phyloP scores from a whole-genome alignment of 805 yeast species.

The Ogataea pilisensis region DNA sequence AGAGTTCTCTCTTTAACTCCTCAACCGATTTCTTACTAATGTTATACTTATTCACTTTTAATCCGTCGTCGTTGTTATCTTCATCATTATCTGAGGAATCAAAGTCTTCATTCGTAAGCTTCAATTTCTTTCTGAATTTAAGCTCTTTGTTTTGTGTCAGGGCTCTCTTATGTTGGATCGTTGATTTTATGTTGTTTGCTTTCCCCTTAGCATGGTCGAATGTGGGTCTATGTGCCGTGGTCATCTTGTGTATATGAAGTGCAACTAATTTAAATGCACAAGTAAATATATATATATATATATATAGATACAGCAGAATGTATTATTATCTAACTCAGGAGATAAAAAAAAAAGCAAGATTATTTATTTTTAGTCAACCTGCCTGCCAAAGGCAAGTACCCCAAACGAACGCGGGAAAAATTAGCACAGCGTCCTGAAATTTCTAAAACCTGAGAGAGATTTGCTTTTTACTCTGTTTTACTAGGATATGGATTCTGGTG shows the following conservation, averaged over 20 bases:
- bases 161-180: constrained; percentile 48
- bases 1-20: constrained; percentile 17
- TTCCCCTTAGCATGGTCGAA: constrained; percentile 62
- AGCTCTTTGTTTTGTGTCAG: constrained; percentile 52
- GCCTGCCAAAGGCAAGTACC: no score
- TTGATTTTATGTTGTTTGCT: constrained; percentile 36
- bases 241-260: constrained; percentile 40
- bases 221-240: constrained; percentile 68
- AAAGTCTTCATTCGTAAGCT: constrained; percentile 19
- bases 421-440: no score
- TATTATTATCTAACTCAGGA: no score
- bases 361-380: no score
- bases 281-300: not conserved
- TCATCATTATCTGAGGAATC: constrained; percentile 48
- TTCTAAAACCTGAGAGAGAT: no score
- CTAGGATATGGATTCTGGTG: no score
- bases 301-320: no score
- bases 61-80: constrained; percentile 48
- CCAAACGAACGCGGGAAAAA: no score
- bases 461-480: no score
- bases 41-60: constrained; percentile 16
- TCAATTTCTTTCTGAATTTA: constrained; percentile 38
- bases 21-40: constrained; percentile 13
- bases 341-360: no score
- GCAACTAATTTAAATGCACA: no score